Conservation (phyloP, 2,329 filamentous ascomycete genomes). For the Pyrenochaeta sp. region DNA sequence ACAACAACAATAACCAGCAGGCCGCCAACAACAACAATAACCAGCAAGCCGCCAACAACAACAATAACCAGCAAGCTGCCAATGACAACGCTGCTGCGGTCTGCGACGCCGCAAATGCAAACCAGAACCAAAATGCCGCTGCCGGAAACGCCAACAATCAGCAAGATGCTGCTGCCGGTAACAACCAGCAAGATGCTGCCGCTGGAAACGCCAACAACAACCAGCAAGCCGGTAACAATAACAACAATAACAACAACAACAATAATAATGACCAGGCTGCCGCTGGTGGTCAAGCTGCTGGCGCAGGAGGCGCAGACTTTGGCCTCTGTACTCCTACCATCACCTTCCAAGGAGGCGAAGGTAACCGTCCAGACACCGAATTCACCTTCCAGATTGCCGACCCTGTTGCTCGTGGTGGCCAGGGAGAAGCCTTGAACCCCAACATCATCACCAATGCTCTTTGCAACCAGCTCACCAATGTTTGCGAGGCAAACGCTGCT, state of each 20-base stretch:
- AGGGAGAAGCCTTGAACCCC: slow-evolving; percentile 74
- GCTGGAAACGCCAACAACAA: slow-evolving; percentile 7
- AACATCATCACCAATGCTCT: slow-evolving; percentile 78
- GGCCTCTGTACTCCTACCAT: slow-evolving; percentile 60
- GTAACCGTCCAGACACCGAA: slow-evolving; percentile 63
- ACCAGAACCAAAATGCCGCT: slow-evolving; percentile 9
- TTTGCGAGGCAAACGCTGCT: slow-evolving; percentile 69
- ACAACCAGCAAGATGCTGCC: slow-evolving; percentile 5
- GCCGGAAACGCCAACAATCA: slow-evolving; percentile 13
- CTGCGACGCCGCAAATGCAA: slow-evolving; percentile 9
- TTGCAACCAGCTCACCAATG: slow-evolving; percentile 73
- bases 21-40: background rate
- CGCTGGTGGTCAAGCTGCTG: slow-evolving; percentile 16
- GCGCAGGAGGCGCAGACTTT: slow-evolving; percentile 43
- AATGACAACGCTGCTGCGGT: slow-evolving; percentile 3
- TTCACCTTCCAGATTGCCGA: slow-evolving; percentile 75
- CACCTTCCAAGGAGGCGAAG: slow-evolving; percentile 65
- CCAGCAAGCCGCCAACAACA: background rate
- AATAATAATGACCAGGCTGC: slow-evolving; percentile 18
- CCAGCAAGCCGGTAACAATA: slow-evolving; percentile 1
- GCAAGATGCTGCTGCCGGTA: slow-evolving; percentile 11
- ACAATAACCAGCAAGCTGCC: background rate
- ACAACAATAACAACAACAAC: slow-evolving; percentile 14
- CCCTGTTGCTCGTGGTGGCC: slow-evolving; percentile 65
- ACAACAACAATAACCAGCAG: slow-evolving; percentile 2